phyloP scores from a whole-genome alignment of 2,329 filamentous ascomycete genomes.

The Xylariaceae sp. region DNA sequence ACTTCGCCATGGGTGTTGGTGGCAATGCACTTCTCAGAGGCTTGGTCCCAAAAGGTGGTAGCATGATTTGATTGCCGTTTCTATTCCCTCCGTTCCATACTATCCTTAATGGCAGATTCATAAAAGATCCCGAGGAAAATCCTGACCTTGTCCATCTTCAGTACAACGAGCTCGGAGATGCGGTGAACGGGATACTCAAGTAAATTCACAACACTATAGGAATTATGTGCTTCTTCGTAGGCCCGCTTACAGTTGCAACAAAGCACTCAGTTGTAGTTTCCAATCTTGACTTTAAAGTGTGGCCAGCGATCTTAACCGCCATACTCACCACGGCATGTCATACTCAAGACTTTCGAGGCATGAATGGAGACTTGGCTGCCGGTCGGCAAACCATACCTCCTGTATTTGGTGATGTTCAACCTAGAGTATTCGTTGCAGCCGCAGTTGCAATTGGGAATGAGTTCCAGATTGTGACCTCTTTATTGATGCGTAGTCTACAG shows the following conservation, averaged over 20 bases:
- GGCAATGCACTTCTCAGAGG: too few species aligned
- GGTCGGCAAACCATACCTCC: constrained; percentile 9
- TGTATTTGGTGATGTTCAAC: constrained; percentile 4
- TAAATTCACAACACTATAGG: constrained; percentile 10
- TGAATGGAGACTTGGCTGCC: constrained; percentile 10
- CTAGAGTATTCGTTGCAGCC: constrained; percentile 1
- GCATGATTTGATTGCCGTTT: too few species aligned
- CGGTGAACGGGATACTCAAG: constrained; percentile 7
- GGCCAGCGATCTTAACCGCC: constrained; percentile 2
- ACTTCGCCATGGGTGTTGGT: too few species aligned
- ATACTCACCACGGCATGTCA: constrained; percentile 8
- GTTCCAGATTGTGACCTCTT: too few species aligned
- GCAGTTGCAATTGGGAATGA: background rate
- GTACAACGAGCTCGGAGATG: constrained; percentile 13
- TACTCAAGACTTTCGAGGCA: constrained; percentile 13
- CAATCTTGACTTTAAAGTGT: background rate
- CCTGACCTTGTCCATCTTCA: constrained; percentile 2
- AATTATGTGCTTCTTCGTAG: constrained; percentile 7
- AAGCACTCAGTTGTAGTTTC: constrained; percentile 5
- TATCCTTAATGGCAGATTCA: too few species aligned
- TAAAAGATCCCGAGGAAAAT: too few species aligned
- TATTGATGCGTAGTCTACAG: too few species aligned
- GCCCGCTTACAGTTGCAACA: constrained; percentile 9
- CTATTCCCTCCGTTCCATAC: too few species aligned
- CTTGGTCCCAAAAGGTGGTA: too few species aligned